These are phyloP conservation scores for Striga hermonthica DNA, from an alignment of 305 asterid species.

Conservation along the genomic window DNA sequence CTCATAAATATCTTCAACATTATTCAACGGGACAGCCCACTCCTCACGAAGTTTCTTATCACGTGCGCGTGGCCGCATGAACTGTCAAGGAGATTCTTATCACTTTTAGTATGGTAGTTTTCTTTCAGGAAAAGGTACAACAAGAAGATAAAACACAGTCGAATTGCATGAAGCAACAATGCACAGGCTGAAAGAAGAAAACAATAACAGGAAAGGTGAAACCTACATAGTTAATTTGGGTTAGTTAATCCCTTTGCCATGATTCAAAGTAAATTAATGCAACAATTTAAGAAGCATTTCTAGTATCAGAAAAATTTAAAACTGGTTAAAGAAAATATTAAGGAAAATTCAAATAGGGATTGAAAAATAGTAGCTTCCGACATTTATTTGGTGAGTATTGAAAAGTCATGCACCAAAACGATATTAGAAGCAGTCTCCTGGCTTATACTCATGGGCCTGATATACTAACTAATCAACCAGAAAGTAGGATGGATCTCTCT, in stretches of 20 bases:
- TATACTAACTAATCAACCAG: constrained; percentile 11
- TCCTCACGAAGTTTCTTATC: constrained; percentile 81
- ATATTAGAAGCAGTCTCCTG: constrained; percentile 2
- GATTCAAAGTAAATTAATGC: background rate
- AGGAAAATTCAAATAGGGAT: background rate
- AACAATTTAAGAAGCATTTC: background rate
- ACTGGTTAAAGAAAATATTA: background rate
- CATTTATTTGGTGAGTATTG: background rate
- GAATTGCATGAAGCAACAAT: background rate
- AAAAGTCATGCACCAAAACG: background rate
- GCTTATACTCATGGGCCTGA: background rate
- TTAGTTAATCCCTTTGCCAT: background rate
- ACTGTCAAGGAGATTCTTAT: constrained; percentile 49
- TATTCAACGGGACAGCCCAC: constrained; percentile 78
- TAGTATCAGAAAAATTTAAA: background rate
- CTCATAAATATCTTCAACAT: constrained; percentile 70
- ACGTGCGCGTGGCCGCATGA: constrained; percentile 90
- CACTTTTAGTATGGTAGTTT: constrained; percentile 8
- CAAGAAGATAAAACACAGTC: constrained; percentile 6
- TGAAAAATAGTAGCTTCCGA: background rate
- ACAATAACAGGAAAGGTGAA: background rate
- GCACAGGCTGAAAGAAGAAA: background rate
- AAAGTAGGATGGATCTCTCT: constrained; percentile 11
- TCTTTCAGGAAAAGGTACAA: background rate
- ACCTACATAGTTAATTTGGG: background rate